These are phyloP conservation scores for Rhodotorula glutinis DNA, from an alignment of 1,284 basidiomycete species.

Conservation along the genomic window DNA sequence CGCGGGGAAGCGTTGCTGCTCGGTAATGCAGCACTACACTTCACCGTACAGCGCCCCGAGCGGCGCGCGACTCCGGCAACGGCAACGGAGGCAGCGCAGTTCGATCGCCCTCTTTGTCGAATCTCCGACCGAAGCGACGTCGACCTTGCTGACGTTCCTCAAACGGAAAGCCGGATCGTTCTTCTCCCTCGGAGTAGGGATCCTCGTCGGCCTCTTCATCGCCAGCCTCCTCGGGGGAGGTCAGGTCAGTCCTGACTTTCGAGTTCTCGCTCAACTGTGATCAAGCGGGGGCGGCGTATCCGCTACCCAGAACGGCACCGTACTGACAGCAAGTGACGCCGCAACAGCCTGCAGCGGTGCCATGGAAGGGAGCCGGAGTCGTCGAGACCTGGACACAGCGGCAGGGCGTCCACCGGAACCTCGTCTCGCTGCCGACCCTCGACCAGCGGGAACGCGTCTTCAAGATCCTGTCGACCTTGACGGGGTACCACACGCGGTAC, in stretches of 20 bases:
- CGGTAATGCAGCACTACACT: constrained; percentile 13
- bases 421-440: constrained; percentile 42
- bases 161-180: constrained; percentile 31
- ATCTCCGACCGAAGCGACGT: constrained; percentile 16
- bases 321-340: neutral
- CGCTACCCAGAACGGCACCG: neutral
- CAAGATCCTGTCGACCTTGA: constrained; percentile 76
- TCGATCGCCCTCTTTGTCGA: constrained; percentile 25
- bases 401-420: constrained; percentile 32
- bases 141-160: constrained; percentile 24
- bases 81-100: constrained; percentile 21
- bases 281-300: no score
- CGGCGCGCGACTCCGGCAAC: constrained; percentile 17
- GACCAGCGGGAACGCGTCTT: constrained; percentile 80
- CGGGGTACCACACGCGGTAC: constrained; percentile 83
- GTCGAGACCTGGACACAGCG: constrained; percentile 36
- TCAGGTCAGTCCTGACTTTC: constrained; percentile 16
- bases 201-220: constrained; percentile 34
- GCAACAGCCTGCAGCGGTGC: constrained; percentile 15
- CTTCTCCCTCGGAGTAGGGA: constrained; percentile 30
- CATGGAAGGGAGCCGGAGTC: constrained; percentile 32
- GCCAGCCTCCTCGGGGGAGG: constrained; percentile 28
- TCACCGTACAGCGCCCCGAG: constrained; percentile 16
- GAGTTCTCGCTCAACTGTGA: neutral
- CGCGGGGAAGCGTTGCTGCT: no score